A percentile compares a stretch with the other conserved stretches of the same genome.
phyloP scores from a whole-genome alignment of 1,284 basidiomycete genomes.

The Termitomyces sp. region DNA sequence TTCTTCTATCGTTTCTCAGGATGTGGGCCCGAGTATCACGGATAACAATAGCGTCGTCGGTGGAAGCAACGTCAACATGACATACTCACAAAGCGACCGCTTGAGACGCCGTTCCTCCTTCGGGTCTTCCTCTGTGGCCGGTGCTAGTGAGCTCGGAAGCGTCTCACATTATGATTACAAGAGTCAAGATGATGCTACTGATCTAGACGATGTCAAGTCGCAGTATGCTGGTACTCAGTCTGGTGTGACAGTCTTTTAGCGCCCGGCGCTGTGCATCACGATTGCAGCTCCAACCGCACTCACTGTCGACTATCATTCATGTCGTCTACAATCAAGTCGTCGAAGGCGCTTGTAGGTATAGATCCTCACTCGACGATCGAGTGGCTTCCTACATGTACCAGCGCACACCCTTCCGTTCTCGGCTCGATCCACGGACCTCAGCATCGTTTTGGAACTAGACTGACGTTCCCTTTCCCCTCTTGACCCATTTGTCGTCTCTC shows the following conservation, averaged over 20 bases:
- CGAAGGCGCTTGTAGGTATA: slow-evolving; percentile 6
- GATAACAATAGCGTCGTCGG: slow-evolving; percentile 61
- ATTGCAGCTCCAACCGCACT: slow-evolving; percentile 2
- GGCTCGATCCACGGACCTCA: slow-evolving; percentile 7
- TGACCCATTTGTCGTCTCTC: not conserved
- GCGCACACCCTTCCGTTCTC: slow-evolving; percentile 11
- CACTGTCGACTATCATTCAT: slow-evolving; percentile 8
- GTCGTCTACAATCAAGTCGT: slow-evolving; percentile 6
- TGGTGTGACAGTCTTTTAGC: slow-evolving; percentile 75
- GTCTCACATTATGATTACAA: slow-evolving; percentile 80
- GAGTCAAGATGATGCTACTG: slow-evolving; percentile 74
- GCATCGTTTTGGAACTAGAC: slow-evolving; percentile 12
- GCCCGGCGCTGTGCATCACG: slow-evolving; percentile 1
- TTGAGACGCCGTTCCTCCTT: slow-evolving; percentile 58
- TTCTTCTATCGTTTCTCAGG: slow-evolving; percentile 87
- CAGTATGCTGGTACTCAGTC: slow-evolving; percentile 80
- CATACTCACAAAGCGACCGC: slow-evolving; percentile 71
- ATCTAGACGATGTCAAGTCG: slow-evolving; percentile 78
- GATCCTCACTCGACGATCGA: not conserved
- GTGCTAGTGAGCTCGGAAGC: slow-evolving; percentile 73
- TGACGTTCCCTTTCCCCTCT: not conserved
- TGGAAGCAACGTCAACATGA: slow-evolving; percentile 52
- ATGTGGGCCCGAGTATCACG: slow-evolving; percentile 59
- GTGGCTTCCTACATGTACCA: slow-evolving; percentile 5
- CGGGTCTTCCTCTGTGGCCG: slow-evolving; percentile 61